Conservation (phyloP, 371 early-diverging fungal genomes). For the Mucor circinelloides region DNA sequence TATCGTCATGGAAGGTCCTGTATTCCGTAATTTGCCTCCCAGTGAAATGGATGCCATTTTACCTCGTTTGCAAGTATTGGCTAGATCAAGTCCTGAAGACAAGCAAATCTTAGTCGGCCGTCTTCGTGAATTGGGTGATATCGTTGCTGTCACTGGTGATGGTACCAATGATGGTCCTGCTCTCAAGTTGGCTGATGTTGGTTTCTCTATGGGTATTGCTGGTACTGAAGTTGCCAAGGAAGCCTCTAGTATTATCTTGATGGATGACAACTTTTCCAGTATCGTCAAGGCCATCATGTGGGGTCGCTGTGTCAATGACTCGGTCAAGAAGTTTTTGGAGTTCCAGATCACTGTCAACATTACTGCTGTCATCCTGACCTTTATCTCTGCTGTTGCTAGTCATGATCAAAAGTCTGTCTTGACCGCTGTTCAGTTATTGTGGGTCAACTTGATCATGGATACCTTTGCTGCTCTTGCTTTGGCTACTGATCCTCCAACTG, state of each 20-base stretch:
- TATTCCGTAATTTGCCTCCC: conserved; percentile 57
- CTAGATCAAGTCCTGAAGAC: conserved; percentile 72
- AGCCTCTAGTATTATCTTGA: conserved; percentile 72
- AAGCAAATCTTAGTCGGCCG: conserved; percentile 67
- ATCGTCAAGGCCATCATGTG: conserved; percentile 75
- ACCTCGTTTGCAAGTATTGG: conserved; percentile 70
- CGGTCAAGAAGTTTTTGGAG: conserved; percentile 76
- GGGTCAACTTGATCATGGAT: conserved; percentile 82
- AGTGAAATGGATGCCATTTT: conserved; percentile 61
- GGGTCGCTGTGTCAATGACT: conserved; percentile 76
- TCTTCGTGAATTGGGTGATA: conserved; percentile 62
- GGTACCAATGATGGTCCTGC: conserved; percentile 78
- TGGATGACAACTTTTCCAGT: conserved; percentile 77
- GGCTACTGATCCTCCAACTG: conserved; percentile 70
- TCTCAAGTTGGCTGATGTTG: conserved; percentile 75
- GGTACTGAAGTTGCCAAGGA: conserved; percentile 82
- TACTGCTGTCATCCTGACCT: conserved; percentile 64
- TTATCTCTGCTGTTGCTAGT: conserved; percentile 58
- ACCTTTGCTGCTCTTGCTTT: conserved; percentile 73
- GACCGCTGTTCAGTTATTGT: conserved; percentile 69
- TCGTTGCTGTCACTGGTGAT: conserved; percentile 82
- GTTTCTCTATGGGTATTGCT: conserved; percentile 78
- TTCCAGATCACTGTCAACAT: conserved; percentile 78
- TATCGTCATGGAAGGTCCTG: conserved; percentile 68
- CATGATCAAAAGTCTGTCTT: conserved; percentile 49